Base-by-base conservation (phyloP, 139 green algal species). In the Eudorina sp. region DNA sequence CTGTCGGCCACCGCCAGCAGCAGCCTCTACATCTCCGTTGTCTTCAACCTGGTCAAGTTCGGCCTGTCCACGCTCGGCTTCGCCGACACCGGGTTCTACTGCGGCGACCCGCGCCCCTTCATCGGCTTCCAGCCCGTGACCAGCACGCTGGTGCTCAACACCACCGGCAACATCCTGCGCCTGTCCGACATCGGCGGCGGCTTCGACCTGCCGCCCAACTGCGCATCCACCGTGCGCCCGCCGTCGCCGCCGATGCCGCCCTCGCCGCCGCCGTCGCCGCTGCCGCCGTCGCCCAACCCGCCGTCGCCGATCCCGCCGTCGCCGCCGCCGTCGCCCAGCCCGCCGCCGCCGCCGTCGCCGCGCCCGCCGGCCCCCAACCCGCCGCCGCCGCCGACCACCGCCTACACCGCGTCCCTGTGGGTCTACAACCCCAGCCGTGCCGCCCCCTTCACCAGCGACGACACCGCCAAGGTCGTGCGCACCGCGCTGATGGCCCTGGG, bases 21-120 rank as follows among this genome's bases (percentile, higher is more conserved):
- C 29, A 23, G 18, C 29, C 80, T 86, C 0, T 86, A 25, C 36
- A 36, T 86, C 4, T 40, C 60, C 18, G 80, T 55, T 0, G 31
- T 53, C 27, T 23, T 64, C 34, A 86, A 77, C 31, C 14, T 86
- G 6, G 60, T 76, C 19, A 86, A 86, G 80, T 86, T 43, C 41
- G 29, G 23, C 4, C 41, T 86, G 0, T 77, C 60, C 41, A 40
- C 43, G 5, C 2, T 62, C 0, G 80, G 80, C 41, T 23, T 2
- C 7, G n/a, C 60, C 6, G 80, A 62, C 13, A 86, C 80, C 5
- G 80, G 80, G 29, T 76, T 86, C 60, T 86, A 74, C 40, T 86
- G 80, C 60, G 80, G 80, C 19, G 80, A 76, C 60, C 78, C 78
- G 8, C 36, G 78, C 9, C 16, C 21, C 4, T n/a, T 31, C 78